These are phyloP conservation scores for Monilinia fructicola DNA, from an alignment of 2,329 filamentous ascomycete genomes.

Conservation along the genomic window DNA sequence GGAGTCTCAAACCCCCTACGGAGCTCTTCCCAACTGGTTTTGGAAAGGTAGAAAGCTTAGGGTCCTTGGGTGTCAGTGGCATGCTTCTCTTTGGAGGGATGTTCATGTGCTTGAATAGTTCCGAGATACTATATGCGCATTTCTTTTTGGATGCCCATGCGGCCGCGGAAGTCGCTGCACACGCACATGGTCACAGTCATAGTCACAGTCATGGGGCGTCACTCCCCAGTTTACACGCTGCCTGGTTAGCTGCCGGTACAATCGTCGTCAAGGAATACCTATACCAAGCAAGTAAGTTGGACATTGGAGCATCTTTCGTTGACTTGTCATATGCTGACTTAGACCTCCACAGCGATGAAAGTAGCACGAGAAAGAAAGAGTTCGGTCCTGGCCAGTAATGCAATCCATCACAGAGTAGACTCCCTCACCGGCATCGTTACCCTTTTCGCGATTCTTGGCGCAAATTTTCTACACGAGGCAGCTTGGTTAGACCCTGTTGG, in stretches of 20 bases:
- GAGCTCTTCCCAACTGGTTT: conserved; percentile 85
- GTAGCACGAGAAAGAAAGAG: conserved; percentile 92
- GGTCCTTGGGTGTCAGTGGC: conserved; percentile 87
- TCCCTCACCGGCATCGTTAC: conserved; percentile 94
- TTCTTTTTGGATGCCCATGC: conserved; percentile 65
- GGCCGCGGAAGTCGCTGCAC: conserved; percentile 52
- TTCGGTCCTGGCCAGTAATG: conserved; percentile 92
- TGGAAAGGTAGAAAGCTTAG: conserved; percentile 96
- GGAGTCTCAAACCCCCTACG: conserved; percentile 83
- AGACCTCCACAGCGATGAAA: conserved; percentile 71
- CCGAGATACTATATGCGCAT: conserved; percentile 67
- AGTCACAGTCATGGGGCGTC: conserved; percentile 62
- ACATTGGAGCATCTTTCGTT: background rate
- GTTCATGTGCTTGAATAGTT: conserved; percentile 84
- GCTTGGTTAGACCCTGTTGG: conserved; percentile 94
- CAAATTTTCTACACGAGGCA: conserved; percentile 81
- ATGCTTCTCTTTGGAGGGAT: conserved; percentile 86
- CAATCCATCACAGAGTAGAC: conserved; percentile 93
- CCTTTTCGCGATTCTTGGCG: conserved; percentile 81
- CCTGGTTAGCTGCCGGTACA: conserved; percentile 88
- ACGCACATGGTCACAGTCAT: conserved; percentile 64
- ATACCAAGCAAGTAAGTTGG: conserved; percentile 88
- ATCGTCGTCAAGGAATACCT: conserved; percentile 96
- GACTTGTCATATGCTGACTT: conserved; percentile 31
- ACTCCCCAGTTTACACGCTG: conserved; percentile 85